Base-by-base conservation (phyloP, 2,329 filamentous ascomycete species). In the Corniculantispora saksenae region DNA sequence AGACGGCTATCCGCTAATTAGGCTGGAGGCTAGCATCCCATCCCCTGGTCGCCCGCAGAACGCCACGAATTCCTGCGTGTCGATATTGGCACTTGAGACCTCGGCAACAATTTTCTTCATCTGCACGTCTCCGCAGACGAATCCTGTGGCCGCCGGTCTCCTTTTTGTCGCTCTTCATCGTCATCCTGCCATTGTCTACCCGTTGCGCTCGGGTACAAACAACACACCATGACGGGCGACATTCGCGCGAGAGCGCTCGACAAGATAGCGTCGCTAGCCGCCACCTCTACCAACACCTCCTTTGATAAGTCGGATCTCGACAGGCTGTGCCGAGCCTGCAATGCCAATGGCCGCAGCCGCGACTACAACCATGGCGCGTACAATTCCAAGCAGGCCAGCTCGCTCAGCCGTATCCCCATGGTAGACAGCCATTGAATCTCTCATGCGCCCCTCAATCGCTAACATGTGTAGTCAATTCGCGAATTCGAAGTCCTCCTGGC, bases 401-500 rank as follows among this genome's bases (percentile, higher is more conserved):
- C 83, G 4, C 72, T 86, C 66, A 83, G 83, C 43, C 81, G 82
- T 43, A 80, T 85, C 62, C 87, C 87, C 15, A 90, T 90, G 87
- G 87, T 90, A 79, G 13, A 21, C 47, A 32, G 61, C 58, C n/a
- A n/a, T 9, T 15, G 21, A 32, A 4, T 21, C n/a, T 17, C 9
- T 27, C 8, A 29, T 6, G 19, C 38, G n/a, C 35, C 9, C n/a
- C 38, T 32, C 21, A 25, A 54, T 48, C 6, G 40, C 58, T 66
- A 51, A 57, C 21, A n/a, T 13, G 2, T 8, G 19, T 75, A 96
- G 93, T 92, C 89, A 61, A 88, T 94, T 62, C 89, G 92, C 72
- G 96, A 99, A 82, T 90, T 97, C 70, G 94, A 99, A 77, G 91
- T 97, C 61, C 84, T 99, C 29, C 81, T 98, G 29, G 93, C 95